Evolutionary conservation across 2,329 filamentous ascomycete genomes (phyloP).

Genomic region (Hypoxylon sp.): DNA sequence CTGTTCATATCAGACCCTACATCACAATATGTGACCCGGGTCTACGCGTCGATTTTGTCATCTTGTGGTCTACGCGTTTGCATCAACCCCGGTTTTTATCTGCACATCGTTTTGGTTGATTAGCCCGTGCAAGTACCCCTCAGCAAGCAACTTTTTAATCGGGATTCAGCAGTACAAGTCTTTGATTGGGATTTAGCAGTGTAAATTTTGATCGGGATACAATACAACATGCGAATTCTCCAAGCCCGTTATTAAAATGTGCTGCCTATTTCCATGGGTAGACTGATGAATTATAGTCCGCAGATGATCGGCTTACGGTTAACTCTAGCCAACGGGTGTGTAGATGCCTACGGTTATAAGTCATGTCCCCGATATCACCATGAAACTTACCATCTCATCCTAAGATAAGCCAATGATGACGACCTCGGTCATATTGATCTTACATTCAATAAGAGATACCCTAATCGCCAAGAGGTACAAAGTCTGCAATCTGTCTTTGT

Average conservation of each 20-base stretch:
- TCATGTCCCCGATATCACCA: constrained; percentile 15
- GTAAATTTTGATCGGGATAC: too few species aligned
- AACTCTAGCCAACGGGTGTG: too few species aligned
- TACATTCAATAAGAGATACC: background rate
- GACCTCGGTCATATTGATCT: background rate
- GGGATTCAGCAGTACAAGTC: background rate
- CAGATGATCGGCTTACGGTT: background rate
- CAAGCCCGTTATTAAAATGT: background rate
- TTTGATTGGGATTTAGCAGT: too few species aligned
- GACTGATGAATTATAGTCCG: background rate
- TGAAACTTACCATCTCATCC: background rate
- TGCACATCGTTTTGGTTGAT: background rate
- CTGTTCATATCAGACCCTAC: background rate
- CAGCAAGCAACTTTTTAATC: too few species aligned
- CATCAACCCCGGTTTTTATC: background rate
- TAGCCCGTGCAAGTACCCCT: too few species aligned
- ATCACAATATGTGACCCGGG: background rate
- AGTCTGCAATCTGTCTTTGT: background rate
- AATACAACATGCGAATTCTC: background rate
- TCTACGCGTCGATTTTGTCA: background rate
- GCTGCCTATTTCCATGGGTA: background rate
- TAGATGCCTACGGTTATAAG: constrained; percentile 26
- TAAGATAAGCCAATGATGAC: constrained; percentile 6
- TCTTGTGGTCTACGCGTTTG: background rate
- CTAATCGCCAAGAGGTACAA: background rate